Evolutionary conservation across 768 basidiomycete species (phyloP), one percentile per base, ranked within the genome.

Genomic region (Trametes cubensis): DNA sequence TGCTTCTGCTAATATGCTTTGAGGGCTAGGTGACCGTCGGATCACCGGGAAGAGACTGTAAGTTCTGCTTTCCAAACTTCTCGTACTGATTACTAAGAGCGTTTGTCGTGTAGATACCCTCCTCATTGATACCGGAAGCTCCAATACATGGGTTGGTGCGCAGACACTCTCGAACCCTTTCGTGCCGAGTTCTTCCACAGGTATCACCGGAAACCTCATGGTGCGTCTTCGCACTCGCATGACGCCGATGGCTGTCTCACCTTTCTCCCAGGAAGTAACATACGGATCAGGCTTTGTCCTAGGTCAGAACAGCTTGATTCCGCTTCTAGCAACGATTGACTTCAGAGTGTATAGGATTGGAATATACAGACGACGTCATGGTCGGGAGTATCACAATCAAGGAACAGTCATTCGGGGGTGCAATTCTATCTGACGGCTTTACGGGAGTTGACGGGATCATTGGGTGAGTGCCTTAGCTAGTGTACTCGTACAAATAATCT

Each of bases 111-210:
- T 62, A 78, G 67, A 5, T 66, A 78, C 69, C 1, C 78, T 87
- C 21, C 72, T 85, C 40, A 83, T 85, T 18, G 84, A 86, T 58
- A 86, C 83, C 0, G 81, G 73, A 66, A 79, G 75, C 73, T 80
- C 74, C 25, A 83, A 83, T 68, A 83, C 82, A 14, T 86, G 83
- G 84, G 69, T 85, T 34, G 83, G 83, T 30, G 83, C 83, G 2
- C 64, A 30, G 13, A 39, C 55, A 0, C 25, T 48, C 2, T 70
- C 67, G 47, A 77, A 73, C 54, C 55, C 70, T 20, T 86, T 81
- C 72, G 71, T 67, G 0, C 75, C 72, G 10, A 80, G 81, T 28
- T 28, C 28, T 0, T 69, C 67, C 20, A 79, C 78, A 58, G 69
- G 71, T 28, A 61, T 60, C 45, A 78, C 75, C 4, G 71, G 72